Conservation (phyloP, 169 alveolate genomes). For the Plasmodium gallinaceum region DNA sequence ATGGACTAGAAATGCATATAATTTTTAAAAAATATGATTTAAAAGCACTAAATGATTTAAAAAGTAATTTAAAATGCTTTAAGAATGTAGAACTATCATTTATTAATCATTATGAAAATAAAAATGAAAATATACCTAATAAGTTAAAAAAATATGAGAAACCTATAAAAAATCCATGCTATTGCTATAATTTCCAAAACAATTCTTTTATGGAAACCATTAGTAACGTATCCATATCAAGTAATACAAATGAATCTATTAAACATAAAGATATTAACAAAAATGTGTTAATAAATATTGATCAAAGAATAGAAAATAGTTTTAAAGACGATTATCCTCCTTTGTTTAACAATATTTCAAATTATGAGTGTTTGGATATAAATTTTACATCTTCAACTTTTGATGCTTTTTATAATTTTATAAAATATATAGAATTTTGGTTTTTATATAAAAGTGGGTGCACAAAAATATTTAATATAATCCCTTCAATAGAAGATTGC, state of each 20-base stretch:
- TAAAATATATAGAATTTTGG: slow-evolving; percentile 59
- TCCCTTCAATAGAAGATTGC: slow-evolving; percentile 58
- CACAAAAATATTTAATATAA: slow-evolving; percentile 43
- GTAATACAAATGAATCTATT: slow-evolving; percentile 8
- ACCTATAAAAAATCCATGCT: slow-evolving; percentile 3
- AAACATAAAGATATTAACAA: neutral
- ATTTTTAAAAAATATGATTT: slow-evolving; percentile 80
- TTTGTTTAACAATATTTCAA: slow-evolving; percentile 31
- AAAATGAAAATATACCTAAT: slow-evolving; percentile 2
- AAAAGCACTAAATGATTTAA: slow-evolving; percentile 76
- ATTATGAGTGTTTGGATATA: slow-evolving; percentile 16
- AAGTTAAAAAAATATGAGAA: slow-evolving; percentile 20
- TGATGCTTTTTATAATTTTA: slow-evolving; percentile 55
- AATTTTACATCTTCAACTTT: slow-evolving; percentile 30
- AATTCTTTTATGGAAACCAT: neutral
- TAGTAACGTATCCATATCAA: neutral
- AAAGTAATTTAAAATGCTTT: slow-evolving; percentile 44
- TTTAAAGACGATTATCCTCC: slow-evolving; percentile 71
- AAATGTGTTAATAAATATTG: slow-evolving; percentile 22
- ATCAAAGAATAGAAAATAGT: slow-evolving; percentile 33
- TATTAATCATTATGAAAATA: slow-evolving; percentile 24
- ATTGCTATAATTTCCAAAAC: slow-evolving; percentile 22
- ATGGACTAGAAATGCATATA: slow-evolving; percentile 80
- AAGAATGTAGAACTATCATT: slow-evolving; percentile 48
- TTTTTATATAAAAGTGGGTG: slow-evolving; percentile 64